phyloP scores from a whole-genome alignment of 805 yeast genomes.

The Wickerhamomyces hampshirensis region DNA sequence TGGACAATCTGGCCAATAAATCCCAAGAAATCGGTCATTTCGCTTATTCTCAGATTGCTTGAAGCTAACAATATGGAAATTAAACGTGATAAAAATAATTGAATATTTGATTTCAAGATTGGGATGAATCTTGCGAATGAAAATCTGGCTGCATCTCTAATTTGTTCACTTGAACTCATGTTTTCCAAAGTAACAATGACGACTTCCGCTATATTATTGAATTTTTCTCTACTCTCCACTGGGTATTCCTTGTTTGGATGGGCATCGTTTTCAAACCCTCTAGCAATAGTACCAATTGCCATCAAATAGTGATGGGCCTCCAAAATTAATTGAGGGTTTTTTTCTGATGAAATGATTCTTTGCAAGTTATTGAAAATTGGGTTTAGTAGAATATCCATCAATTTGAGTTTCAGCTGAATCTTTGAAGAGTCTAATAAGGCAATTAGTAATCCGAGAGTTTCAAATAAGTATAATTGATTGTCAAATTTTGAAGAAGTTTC shows the following conservation, averaged over 20 bases:
- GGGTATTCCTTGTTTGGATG: constrained; percentile 29
- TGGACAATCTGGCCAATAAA: constrained; percentile 89
- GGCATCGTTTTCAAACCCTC: constrained; percentile 58
- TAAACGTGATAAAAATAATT: constrained; percentile 59
- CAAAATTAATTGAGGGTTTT: constrained; percentile 42
- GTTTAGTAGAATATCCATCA: constrained; percentile 63
- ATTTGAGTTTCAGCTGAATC: constrained; percentile 33
- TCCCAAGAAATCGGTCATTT: constrained; percentile 74
- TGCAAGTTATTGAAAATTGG: constrained; percentile 75
- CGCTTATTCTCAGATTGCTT: constrained; percentile 54
- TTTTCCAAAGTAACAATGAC: constrained; percentile 79
- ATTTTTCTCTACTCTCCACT: constrained; percentile 39
- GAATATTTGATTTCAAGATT: constrained; percentile 49
- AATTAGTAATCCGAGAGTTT: constrained; percentile 76
- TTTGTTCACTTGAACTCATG: constrained; percentile 56
- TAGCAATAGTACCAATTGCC: constrained; percentile 85
- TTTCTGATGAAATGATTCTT: constrained; percentile 46
- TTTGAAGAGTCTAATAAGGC: constrained; percentile 43
- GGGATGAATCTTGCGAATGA: constrained; percentile 85
- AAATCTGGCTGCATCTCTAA: constrained; percentile 83
- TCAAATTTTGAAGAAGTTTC: constrained; percentile 56
- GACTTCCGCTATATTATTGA: constrained; percentile 73
- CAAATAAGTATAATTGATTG: constrained; percentile 78
- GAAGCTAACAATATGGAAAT: constrained; percentile 60
- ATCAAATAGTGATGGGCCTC: constrained; percentile 84